Conservation (phyloP, 192 early-diverging fungal species). For the Geosiphon pyriformis region DNA sequence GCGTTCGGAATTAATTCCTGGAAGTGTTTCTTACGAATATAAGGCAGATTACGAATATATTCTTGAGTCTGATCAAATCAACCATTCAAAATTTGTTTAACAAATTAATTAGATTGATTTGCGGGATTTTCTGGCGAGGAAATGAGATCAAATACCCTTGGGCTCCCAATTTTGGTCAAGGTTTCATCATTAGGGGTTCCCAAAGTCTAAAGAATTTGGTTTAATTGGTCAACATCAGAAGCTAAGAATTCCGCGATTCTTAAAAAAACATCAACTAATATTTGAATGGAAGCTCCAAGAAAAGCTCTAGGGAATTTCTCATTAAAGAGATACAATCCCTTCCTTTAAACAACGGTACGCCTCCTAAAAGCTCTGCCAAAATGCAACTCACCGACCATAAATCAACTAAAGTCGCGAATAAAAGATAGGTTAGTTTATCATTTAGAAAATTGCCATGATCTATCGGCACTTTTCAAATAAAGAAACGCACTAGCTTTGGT, state of each 20-base stretch:
- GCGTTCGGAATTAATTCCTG: conserved; percentile 71
- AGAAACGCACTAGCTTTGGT: conserved; percentile 82
- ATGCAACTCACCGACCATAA: conserved; percentile 96
- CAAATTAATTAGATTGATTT: too few relatives aligned
- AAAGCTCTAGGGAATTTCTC: too few relatives aligned
- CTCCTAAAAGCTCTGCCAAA: conserved; percentile 85
- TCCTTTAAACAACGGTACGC: conserved; percentile 81
- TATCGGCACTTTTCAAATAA: neutral
- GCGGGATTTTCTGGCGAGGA: too few relatives aligned
- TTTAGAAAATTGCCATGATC: neutral
- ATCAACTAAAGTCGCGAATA: too few relatives aligned
- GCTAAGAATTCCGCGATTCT: neutral
- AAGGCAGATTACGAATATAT: conserved; percentile 78
- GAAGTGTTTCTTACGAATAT: conserved; percentile 70
- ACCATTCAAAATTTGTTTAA: too few relatives aligned
- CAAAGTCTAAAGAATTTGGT: conserved; percentile 80
- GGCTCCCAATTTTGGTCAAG: conserved; percentile 65
- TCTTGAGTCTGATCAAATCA: conserved; percentile 86
- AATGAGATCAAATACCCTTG: conserved; percentile 35
- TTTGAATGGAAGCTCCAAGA: neutral
- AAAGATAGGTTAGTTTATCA: neutral
- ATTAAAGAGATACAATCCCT: conserved; percentile 53
- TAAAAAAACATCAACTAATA: neutral
- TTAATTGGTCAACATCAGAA: conserved; percentile 80
- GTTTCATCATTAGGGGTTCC: conserved; percentile 78